phyloP scores from a whole-genome alignment of 192 early-diverging fungal species.

The Linnemannia schmuckeri region DNA sequence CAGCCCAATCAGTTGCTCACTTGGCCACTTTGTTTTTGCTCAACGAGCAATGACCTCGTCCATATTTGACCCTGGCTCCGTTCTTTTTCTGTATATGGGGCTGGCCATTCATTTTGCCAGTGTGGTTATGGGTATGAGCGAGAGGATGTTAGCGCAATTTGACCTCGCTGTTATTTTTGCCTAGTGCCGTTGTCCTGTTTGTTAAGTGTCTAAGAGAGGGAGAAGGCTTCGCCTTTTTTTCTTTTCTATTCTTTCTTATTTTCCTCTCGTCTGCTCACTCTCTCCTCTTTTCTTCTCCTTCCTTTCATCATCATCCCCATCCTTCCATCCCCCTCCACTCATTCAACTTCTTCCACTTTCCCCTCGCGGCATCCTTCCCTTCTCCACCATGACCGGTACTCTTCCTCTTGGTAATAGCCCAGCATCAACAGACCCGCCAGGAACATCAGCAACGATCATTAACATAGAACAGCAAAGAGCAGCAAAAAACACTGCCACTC shows the following conservation, averaged over 20 bases:
- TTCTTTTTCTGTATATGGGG: too few relatives aligned
- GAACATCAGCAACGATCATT: too few relatives aligned
- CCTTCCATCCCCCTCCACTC: background rate
- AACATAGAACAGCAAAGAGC: background rate
- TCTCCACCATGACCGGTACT: slow-evolving; percentile 34
- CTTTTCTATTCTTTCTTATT: background rate
- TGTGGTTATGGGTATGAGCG: too few relatives aligned
- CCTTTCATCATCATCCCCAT: slow-evolving; percentile 3
- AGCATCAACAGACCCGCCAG: background rate
- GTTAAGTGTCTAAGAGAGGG: background rate
- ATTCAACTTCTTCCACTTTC: background rate
- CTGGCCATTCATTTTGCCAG: too few relatives aligned
- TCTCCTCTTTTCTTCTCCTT: background rate
- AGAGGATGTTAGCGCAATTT: background rate
- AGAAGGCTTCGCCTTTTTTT: slow-evolving; percentile 1
- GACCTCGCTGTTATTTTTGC: background rate
- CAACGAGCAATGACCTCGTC: too few relatives aligned
- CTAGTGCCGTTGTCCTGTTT: background rate
- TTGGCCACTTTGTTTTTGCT: too few relatives aligned
- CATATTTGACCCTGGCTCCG: too few relatives aligned
- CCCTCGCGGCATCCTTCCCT: background rate
- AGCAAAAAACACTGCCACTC: background rate
- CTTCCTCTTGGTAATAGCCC: slow-evolving; percentile 44
- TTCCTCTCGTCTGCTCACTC: background rate
- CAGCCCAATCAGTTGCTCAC: too few relatives aligned